These are phyloP conservation scores for Venturiaceae sp. DNA, from an alignment of 2,329 filamentous ascomycete species.

Conservation along the genomic window DNA sequence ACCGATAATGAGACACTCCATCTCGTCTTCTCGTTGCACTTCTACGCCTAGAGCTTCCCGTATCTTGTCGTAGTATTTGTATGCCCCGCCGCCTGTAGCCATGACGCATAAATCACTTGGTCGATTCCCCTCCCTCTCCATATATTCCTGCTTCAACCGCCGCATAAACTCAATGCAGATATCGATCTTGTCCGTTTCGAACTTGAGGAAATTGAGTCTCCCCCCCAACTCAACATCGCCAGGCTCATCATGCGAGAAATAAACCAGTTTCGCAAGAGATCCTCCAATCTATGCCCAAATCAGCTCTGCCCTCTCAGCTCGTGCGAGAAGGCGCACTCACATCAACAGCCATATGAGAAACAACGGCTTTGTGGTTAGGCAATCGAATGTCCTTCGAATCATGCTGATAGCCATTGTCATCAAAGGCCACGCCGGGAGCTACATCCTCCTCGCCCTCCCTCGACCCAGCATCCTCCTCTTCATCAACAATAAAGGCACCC, in stretches of 20 bases:
- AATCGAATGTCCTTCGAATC: constrained; percentile 92
- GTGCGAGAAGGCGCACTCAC: constrained; percentile 48
- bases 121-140: constrained; percentile 61
- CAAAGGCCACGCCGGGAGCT: constrained; percentile 28
- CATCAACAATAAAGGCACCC: constrained; percentile 92
- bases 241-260: constrained; percentile 77
- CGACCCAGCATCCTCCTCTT: constrained; percentile 50
- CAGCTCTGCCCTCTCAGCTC: not conserved
- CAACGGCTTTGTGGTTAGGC: constrained; percentile 87
- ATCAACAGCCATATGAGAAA: constrained; percentile 95
- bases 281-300: constrained; percentile 68
- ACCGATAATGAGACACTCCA: constrained; percentile 97
- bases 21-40: constrained; percentile 89
- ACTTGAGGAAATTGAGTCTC: constrained; percentile 87
- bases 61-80: constrained; percentile 93
- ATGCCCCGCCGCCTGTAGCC: constrained; percentile 91
- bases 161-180: constrained; percentile 89
- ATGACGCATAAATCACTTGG: constrained; percentile 76
- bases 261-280: constrained; percentile 91
- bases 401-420: constrained; percentile 48
- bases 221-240: constrained; percentile 58
- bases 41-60: constrained; percentile 75
- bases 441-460: constrained; percentile 19
- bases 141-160: constrained; percentile 72
- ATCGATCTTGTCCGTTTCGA: constrained; percentile 91